These are phyloP conservation scores for Torulaspora globosa DNA, from an alignment of 1,139 yeast species.

Conservation along the genomic window DNA sequence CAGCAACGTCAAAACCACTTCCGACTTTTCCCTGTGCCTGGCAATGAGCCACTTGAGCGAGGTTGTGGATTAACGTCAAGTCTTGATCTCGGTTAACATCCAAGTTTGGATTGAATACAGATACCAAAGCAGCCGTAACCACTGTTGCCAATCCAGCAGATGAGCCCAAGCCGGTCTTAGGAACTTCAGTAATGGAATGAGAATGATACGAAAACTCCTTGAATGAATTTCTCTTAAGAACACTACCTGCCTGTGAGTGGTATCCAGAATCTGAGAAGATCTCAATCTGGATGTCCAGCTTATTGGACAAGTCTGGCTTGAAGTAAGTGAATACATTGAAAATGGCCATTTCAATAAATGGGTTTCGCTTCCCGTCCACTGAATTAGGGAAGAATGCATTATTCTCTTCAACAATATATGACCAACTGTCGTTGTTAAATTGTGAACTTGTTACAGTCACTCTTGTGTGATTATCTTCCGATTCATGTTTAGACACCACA, in stretches of 20 bases:
- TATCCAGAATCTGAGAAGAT: constrained; percentile 85
- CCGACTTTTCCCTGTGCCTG: constrained; percentile 93
- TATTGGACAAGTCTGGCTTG: constrained; percentile 31
- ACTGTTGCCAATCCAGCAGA: constrained; percentile 92
- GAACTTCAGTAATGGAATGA: constrained; percentile 60
- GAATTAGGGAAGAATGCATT: constrained; percentile 30
- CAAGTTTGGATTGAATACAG: constrained; percentile 42
- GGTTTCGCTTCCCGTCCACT: constrained; percentile 47
- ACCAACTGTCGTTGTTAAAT: constrained; percentile 68
- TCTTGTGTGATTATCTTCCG: constrained; percentile 23
- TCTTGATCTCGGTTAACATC: constrained; percentile 30
- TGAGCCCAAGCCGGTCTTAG: constrained; percentile 94
- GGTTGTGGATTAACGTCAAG: constrained; percentile 56
- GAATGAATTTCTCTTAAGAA: constrained; percentile 35
- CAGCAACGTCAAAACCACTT: constrained; percentile 94
- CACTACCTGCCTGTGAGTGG: constrained; percentile 65
- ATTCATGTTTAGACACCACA: constrained; percentile 39
- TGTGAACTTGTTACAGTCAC: constrained; percentile 72
- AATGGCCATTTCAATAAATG: constrained; percentile 70
- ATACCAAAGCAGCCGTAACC: constrained; percentile 63
- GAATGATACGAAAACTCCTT: constrained; percentile 58
- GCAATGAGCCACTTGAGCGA: constrained; percentile 88
- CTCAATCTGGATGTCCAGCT: constrained; percentile 46
- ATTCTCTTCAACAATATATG: constrained; percentile 40
- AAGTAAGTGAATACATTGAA: constrained; percentile 53